Evolutionary conservation across 208 protist genomes (phyloP).

Genomic region (Vickermania spadyakhi): DNA sequence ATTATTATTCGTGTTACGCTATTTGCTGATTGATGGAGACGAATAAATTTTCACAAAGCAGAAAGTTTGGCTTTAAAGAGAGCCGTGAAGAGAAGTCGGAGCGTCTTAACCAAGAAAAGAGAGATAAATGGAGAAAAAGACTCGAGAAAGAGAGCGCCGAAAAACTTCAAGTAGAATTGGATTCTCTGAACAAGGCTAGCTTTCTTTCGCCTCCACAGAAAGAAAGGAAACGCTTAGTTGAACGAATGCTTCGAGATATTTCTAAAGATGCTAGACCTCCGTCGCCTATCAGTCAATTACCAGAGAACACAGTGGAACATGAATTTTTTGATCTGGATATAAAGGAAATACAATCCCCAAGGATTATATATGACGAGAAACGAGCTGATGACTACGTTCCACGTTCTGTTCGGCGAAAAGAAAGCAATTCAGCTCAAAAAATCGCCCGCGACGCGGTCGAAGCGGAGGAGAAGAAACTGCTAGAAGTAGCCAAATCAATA

Average conservation of each 20-base stretch:
- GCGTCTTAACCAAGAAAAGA: constrained; percentile 31
- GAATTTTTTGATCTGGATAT: constrained; percentile 5
- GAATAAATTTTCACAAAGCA: no score
- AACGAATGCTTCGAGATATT: constrained; percentile 34
- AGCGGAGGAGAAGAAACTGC: constrained; percentile 36
- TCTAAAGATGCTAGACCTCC: not conserved
- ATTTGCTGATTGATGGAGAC: no score
- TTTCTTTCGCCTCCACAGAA: constrained; percentile 69
- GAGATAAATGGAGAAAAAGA: constrained; percentile 37
- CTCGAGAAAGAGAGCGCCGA: constrained; percentile 31
- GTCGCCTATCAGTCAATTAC: not conserved
- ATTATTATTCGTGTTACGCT: no score
- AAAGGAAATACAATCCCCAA: constrained; percentile 2
- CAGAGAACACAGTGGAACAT: not conserved
- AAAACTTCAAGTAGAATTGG: constrained; percentile 45
- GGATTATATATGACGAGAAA: not conserved
- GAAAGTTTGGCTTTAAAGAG: constrained; percentile 48
- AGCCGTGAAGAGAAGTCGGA: constrained; percentile 31
- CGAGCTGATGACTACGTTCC: constrained; percentile 15
- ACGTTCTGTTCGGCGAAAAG: constrained; percentile 12
- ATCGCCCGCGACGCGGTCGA: constrained; percentile 15
- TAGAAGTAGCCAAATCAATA: constrained; percentile 13
- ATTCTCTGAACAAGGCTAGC: constrained; percentile 26
- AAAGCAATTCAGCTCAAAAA: not conserved
- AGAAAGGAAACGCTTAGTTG: constrained; percentile 51